phyloP scores from a whole-genome alignment of 2,329 filamentous ascomycete genomes.

The Talaromyces sp. region DNA sequence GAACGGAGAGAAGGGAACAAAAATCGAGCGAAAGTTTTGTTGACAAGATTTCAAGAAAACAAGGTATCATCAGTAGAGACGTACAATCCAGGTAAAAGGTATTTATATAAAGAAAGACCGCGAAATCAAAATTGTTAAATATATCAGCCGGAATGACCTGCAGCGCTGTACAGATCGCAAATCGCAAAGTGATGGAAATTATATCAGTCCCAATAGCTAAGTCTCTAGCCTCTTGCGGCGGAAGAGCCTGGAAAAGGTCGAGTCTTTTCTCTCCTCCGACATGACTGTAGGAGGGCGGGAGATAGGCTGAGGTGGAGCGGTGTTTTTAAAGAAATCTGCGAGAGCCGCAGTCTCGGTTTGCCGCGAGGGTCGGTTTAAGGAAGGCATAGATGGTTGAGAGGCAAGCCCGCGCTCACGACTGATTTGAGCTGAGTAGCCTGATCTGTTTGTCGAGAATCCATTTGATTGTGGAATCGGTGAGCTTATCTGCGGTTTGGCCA shows the following conservation, averaged over 20 bases:
- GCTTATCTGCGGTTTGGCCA: slow-evolving; percentile 17
- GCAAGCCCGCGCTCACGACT: slow-evolving; percentile 31
- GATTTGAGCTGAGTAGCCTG: slow-evolving; percentile 39
- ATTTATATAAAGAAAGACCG: not conserved
- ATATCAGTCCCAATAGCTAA: slow-evolving; percentile 2
- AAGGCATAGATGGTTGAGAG: slow-evolving; percentile 19
- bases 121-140: not conserved
- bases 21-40: not conserved
- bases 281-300: slow-evolving; percentile 18
- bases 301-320: slow-evolving; percentile 56
- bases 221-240: slow-evolving; percentile 26
- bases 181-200: not conserved
- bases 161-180: not conserved
- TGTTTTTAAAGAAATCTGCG: slow-evolving; percentile 68
- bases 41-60: not conserved
- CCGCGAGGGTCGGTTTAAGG: slow-evolving; percentile 6
- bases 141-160: not conserved
- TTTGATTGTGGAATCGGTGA: slow-evolving; percentile 19
- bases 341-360: slow-evolving; percentile 60
- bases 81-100: not conserved
- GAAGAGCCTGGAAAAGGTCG: slow-evolving; percentile 26
- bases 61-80: slow-evolving; percentile 14
- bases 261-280: slow-evolving; percentile 19
- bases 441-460: slow-evolving; percentile 27
- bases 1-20: not conserved